Conservation (phyloP, 768 basidiomycete species). For the Mrakia gelida region DNA sequence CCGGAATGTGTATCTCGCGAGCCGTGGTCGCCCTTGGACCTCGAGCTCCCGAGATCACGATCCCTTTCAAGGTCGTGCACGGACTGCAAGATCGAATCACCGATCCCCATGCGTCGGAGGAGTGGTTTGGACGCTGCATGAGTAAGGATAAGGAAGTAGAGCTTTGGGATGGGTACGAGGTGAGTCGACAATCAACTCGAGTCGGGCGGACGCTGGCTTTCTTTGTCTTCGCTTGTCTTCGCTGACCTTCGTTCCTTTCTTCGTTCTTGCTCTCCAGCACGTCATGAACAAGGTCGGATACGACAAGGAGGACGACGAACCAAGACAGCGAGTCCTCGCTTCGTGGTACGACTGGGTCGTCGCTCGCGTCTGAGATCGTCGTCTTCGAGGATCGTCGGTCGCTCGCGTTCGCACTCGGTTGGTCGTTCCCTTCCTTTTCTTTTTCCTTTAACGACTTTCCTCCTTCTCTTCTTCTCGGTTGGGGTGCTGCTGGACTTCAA, state of each 20-base stretch:
- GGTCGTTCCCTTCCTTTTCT: background rate
- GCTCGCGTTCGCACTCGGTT: background rate
- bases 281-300: constrained; percentile 30
- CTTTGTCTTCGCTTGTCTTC: too few relatives aligned
- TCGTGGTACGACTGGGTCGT: constrained; percentile 25
- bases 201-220: too few relatives aligned
- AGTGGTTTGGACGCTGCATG: constrained; percentile 14
- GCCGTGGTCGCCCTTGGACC: background rate
- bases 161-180: constrained; percentile 31
- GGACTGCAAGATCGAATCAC: constrained; percentile 27
- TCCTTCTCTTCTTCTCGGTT: too few relatives aligned
- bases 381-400: background rate
- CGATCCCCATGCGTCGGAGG: constrained; percentile 4
- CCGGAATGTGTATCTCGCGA: constrained; percentile 14
- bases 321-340: constrained; percentile 16
- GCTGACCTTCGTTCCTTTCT: background rate
- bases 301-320: constrained; percentile 26
- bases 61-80: constrained; percentile 22
- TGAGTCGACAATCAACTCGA: background rate
- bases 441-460: background rate
- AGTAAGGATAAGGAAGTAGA: constrained; percentile 16
- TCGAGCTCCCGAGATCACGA: background rate
- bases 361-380: background rate
- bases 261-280: constrained; percentile 1
- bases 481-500: too few relatives aligned